Evolutionary conservation across 208 protist genomes (phyloP).

Genomic region (Trypanosoma caninum): DNA sequence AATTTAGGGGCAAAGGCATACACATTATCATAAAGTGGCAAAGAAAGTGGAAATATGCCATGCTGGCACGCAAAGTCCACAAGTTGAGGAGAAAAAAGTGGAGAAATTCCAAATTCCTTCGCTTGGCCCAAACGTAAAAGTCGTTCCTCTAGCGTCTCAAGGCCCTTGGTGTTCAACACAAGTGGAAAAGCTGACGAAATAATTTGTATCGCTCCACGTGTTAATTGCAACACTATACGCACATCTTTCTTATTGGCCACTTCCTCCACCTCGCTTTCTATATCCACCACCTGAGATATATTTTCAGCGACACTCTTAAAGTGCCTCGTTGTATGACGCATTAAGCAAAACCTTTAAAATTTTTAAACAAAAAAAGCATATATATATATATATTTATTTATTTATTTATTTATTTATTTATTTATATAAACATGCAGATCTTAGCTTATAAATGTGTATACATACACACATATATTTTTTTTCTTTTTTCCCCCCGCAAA

Average conservation of each 20-base stretch:
- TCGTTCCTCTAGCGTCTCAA: slow-evolving; percentile 33
- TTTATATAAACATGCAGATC: not conserved
- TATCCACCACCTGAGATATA: slow-evolving; percentile 15
- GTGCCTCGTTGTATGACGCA: slow-evolving; percentile 26
- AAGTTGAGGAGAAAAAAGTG: slow-evolving; percentile 59
- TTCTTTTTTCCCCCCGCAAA: no score
- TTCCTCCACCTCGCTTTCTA: slow-evolving; percentile 31
- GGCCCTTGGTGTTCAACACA: slow-evolving; percentile 33
- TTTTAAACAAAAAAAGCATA: not conserved
- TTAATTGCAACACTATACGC: slow-evolving; percentile 28
- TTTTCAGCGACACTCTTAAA: not conserved
- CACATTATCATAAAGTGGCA: slow-evolving; percentile 19
- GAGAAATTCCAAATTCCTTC: slow-evolving; percentile 63
- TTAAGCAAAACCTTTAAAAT: not conserved
- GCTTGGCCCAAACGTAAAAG: slow-evolving; percentile 17
- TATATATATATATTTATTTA: not conserved
- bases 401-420: not conserved
- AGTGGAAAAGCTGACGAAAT: slow-evolving; percentile 29
- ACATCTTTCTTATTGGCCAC: slow-evolving; percentile 21
- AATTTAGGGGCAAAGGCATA: slow-evolving; percentile 74
- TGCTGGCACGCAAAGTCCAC: slow-evolving; percentile 65
- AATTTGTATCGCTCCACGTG: slow-evolving; percentile 17
- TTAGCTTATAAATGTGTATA: not conserved
- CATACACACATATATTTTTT: no score
- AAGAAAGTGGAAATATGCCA: slow-evolving; percentile 70